These are phyloP conservation scores for Eucommia ulmoides DNA, from an alignment of 257 asterid genomes.

Conservation along the genomic window DNA sequence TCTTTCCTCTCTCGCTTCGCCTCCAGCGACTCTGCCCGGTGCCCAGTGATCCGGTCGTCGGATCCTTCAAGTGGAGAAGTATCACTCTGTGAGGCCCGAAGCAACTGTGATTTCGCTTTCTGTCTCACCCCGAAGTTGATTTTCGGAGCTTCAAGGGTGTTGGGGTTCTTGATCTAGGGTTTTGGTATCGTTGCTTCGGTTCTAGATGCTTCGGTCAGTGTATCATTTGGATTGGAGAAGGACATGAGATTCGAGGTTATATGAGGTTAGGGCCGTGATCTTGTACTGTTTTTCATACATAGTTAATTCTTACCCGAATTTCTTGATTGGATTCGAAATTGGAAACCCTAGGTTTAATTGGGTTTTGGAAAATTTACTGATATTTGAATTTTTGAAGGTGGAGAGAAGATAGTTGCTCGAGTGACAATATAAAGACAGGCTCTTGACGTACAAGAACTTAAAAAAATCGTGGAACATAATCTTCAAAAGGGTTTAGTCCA, in stretches of 20 bases:
- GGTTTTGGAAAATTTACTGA: too few species aligned
- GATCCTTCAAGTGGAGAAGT: background rate
- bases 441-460: too few species aligned
- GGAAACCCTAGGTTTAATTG: background rate
- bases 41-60: background rate
- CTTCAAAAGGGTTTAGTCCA: too few species aligned
- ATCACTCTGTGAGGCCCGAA: background rate
- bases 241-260: background rate
- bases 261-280: background rate
- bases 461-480: too few species aligned
- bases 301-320: slow-evolving; percentile 1
- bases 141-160: background rate
- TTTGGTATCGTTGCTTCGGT: background rate
- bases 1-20: background rate
- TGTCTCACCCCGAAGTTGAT: background rate
- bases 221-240: background rate
- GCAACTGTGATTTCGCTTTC: background rate
- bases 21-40: slow-evolving; percentile 2
- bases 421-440: too few species aligned
- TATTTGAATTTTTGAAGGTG: too few species aligned
- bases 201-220: background rate
- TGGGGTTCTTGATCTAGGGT: slow-evolving; percentile 10
- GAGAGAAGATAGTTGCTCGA: too few species aligned
- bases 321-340: slow-evolving; percentile 14
- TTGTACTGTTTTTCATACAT: background rate